phyloP scores from a whole-genome alignment of 192 early-diverging fungal species.

The Anaeromyces robustus region DNA sequence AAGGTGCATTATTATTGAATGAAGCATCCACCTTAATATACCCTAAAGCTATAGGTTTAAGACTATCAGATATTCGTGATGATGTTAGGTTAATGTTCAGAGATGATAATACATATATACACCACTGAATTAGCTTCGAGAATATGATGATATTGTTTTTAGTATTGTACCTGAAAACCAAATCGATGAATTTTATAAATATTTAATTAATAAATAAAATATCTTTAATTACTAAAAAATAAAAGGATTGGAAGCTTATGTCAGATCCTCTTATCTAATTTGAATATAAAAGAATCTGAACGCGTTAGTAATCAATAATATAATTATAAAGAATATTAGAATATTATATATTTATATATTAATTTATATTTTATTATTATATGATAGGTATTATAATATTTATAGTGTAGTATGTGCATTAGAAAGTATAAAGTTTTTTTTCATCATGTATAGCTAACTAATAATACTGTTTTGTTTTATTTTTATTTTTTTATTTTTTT shows the following conservation, averaged over 20 bases:
- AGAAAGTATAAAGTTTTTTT: no score
- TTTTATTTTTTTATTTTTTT: no score
- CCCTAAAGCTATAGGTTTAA: conserved; percentile 23
- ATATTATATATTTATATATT: no score
- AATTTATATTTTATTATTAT: no score
- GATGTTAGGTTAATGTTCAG: conserved; percentile 18
- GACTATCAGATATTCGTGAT: conserved; percentile 29
- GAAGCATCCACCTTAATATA: conserved; percentile 32
- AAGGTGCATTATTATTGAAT: conserved; percentile 27
- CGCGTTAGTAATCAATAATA: conserved; percentile 6
- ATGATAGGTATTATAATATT: no score
- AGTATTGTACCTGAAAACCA: conserved; percentile 13
- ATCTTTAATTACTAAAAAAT: conserved; percentile 15
- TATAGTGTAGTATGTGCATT: no score
- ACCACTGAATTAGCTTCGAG: conserved; percentile 17
- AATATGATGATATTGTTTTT: conserved; percentile 34
- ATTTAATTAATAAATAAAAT: conserved; percentile 26
- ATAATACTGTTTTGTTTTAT: no score
- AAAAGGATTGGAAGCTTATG: conserved; percentile 11
- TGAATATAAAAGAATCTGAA: conserved; percentile 17
- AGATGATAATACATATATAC: conserved; percentile 19
- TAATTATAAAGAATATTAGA: no score
- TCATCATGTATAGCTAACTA: no score
- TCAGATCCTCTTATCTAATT: conserved; percentile 23
- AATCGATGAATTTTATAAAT: conserved; percentile 22